Base-by-base conservation (phyloP, 2,329 filamentous ascomycete genomes). In the Emericellopsis atlantica region DNA sequence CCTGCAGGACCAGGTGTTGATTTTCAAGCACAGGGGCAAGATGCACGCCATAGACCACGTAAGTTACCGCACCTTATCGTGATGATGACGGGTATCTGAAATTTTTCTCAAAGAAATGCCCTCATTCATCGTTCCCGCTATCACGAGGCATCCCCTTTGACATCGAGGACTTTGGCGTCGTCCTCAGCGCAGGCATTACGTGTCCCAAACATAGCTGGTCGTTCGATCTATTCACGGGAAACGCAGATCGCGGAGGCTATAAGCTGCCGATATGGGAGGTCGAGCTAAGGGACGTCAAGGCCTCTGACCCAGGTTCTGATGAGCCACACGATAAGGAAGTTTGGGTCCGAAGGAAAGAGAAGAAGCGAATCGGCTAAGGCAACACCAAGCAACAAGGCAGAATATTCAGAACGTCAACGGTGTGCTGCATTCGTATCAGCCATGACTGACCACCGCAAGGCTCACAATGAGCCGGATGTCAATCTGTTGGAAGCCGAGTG, bases 201-300 rank as follows among this genome's bases (percentile, higher is more conserved):
- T 85, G 81, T 53, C 77, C 79, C 0, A 82, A 82, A 46, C 80
- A 84, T 45, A 74, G 66, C 5, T 85, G 81, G 81, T 79, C 77
- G 0, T 85, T 84, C 55, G 81, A 85, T 51, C 49, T 84, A 3
- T 72, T 76, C 40, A 74, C 79, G 0, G 81, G 81, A 0, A 63
- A 64, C 49, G 68, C 67, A 1, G 81, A 84, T 52, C 69, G 78
- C 0, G 78, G 71, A 1, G 72, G 58, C 36, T 84, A 84, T 51
- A 70, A 61, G 44, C 60, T 84, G 9, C 68, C 68, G 18, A 57
- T 79, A 0, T 84, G 79, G 77, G 79, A 84, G 46, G 68, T 80
- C 0, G 66, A 84, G 44, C 40, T 78, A 9, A 64, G 75, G 4
- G 50, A 50, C 14, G 26, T 35, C 23, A 14, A 22, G 10, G 39